phyloP scores from a whole-genome alignment of 2,329 filamentous ascomycete species.

The Clonostachys rosea region DNA sequence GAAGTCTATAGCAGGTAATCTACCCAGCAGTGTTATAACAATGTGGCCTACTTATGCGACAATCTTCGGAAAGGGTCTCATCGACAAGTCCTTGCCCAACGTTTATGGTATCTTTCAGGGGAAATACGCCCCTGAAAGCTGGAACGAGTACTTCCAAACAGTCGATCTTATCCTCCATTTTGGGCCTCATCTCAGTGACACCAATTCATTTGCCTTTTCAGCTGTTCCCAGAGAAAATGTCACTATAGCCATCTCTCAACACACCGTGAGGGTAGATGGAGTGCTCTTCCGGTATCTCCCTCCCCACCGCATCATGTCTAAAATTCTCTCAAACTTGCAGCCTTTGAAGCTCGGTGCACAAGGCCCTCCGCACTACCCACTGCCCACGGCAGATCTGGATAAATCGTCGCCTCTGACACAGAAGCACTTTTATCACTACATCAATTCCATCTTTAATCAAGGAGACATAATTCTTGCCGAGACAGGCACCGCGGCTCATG shows the following conservation, averaged over 20 bases:
- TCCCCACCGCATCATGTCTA: slow-evolving; percentile 48
- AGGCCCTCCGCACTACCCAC: too few species aligned
- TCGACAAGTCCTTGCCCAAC: slow-evolving; percentile 68
- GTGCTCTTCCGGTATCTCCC: slow-evolving; percentile 32
- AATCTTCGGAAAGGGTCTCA: slow-evolving; percentile 85
- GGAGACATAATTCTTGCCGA: slow-evolving; percentile 80
- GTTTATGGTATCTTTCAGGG: slow-evolving; percentile 80
- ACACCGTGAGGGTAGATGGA: too few species aligned
- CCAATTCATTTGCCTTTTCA: slow-evolving; percentile 34
- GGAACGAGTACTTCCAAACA: slow-evolving; percentile 21
- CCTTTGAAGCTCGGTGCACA: too few species aligned
- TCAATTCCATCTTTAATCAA: slow-evolving; percentile 58
- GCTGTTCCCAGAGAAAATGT: slow-evolving; percentile 20
- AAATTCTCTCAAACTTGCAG: too few species aligned
- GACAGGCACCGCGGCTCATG: slow-evolving; percentile 84
- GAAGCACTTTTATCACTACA: slow-evolving; percentile 51
- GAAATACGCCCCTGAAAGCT: slow-evolving; percentile 62
- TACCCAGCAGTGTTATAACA: slow-evolving; percentile 37
- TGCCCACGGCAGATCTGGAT: too few species aligned
- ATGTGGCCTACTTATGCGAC: slow-evolving; percentile 80
- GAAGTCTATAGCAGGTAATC: slow-evolving; percentile 10
- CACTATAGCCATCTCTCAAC: too few species aligned
- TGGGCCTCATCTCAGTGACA: slow-evolving; percentile 38
- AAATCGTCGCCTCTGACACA: slow-evolving; percentile 20
- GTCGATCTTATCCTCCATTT: slow-evolving; percentile 40